These are phyloP conservation scores for Euphorbia schlechtendalii DNA, from an alignment of 441 rosid genomes.

Conservation along the genomic window DNA sequence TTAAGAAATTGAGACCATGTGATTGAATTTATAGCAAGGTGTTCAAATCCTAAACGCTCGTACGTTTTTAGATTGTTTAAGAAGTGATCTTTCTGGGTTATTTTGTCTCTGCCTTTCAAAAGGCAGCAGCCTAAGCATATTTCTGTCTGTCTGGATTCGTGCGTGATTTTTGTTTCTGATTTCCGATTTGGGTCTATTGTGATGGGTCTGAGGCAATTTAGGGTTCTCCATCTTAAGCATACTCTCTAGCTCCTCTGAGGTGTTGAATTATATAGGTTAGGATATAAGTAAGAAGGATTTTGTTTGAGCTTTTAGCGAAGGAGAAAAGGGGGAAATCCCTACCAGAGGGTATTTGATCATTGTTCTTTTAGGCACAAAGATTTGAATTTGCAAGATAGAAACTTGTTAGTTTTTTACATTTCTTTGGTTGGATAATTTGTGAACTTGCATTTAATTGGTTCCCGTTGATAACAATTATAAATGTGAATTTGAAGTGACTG, in stretches of 20 bases:
- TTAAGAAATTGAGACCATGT: background rate
- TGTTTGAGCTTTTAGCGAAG: background rate
- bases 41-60: background rate
- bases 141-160: background rate
- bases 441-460: background rate
- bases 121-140: background rate
- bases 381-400: background rate
- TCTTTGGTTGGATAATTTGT: background rate
- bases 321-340: background rate
- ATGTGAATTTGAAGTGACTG: no score
- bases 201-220: no score
- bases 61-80: no score
- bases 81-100: background rate
- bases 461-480: no score
- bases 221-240: no score
- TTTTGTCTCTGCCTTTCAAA: no score
- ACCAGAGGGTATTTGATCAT: background rate
- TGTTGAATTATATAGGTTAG: background rate
- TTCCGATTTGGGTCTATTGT: background rate
- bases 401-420: no score
- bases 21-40: background rate
- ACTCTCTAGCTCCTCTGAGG: no score
- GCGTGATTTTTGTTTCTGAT: background rate
- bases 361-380: background rate
- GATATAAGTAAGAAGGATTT: background rate